Conservation (phyloP, 208 protist species). For the Phytomonas francai region DNA sequence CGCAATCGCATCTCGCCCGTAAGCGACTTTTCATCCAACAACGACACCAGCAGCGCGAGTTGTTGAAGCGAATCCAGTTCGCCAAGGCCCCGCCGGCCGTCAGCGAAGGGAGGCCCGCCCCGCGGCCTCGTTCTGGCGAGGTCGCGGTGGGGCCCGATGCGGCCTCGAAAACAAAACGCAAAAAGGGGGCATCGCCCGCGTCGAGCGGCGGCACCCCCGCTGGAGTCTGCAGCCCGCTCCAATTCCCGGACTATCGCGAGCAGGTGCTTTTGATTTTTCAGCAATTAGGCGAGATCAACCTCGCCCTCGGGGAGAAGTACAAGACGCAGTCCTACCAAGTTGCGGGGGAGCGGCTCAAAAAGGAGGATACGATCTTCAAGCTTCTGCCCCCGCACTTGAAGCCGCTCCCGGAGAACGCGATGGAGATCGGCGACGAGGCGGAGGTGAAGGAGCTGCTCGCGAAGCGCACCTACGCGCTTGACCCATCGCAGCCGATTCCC, state of each 20-base stretch:
- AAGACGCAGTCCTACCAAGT: slow-evolving; percentile 64
- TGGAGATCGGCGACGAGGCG: slow-evolving; percentile 7
- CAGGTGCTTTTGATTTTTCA: slow-evolving; percentile 67
- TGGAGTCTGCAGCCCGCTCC: slow-evolving; percentile 16
- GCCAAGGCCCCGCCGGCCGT: not conserved
- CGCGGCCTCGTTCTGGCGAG: not conserved
- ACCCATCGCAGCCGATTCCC: slow-evolving; percentile 21
- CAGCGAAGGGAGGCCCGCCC: not conserved
- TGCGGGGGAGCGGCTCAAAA: slow-evolving; percentile 50
- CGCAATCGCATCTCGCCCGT: too few species aligned
- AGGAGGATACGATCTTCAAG: slow-evolving; percentile 53
- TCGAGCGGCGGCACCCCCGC: slow-evolving; percentile 18
- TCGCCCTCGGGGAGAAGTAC: slow-evolving; percentile 65
- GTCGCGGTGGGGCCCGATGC: not conserved
- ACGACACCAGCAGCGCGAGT: not conserved
- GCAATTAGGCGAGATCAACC: slow-evolving; percentile 71
- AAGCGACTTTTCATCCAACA: not conserved
- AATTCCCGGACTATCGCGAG: slow-evolving; percentile 74
- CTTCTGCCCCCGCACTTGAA: slow-evolving; percentile 65
- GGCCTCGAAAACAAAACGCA: slow-evolving; percentile 69
- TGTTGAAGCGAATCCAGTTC: not conserved
- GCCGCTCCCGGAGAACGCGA: slow-evolving; percentile 32
- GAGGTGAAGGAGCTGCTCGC: slow-evolving; percentile 24
- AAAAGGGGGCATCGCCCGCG: slow-evolving; percentile 57
- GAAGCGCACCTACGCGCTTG: slow-evolving; percentile 31